phyloP scores from a whole-genome alignment of 352 stramenopile species.

The Phytophthora niederhauseri region DNA sequence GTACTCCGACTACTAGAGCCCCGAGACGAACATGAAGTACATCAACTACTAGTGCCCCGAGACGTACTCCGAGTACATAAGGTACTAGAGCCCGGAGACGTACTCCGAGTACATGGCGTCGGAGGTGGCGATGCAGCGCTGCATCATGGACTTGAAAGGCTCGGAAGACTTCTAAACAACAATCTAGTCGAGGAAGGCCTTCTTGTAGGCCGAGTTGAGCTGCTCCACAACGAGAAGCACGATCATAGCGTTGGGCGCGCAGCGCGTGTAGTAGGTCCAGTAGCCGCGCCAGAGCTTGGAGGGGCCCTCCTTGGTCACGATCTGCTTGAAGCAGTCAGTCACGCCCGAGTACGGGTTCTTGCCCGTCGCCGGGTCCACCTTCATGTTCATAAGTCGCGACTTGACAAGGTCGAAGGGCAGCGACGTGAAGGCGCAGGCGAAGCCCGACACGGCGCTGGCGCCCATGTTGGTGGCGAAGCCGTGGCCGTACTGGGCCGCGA shows the following conservation, averaged over 20 bases:
- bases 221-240: constrained; percentile 98
- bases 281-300: constrained; percentile 98
- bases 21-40: too few species aligned
- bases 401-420: constrained; percentile 99
- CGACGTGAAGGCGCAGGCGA: constrained; percentile 97
- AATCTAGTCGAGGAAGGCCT: constrained; percentile 58
- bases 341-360: constrained; percentile 96
- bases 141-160: neutral
- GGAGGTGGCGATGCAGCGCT: constrained; percentile 2
- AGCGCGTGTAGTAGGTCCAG: constrained; percentile 98
- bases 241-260: constrained; percentile 99
- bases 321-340: constrained; percentile 95
- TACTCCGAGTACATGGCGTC: too few species aligned
- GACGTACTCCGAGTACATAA: too few species aligned
- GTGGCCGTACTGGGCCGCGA: constrained; percentile 68
- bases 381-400: constrained; percentile 98
- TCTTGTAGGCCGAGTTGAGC: constrained; percentile 90
- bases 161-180: constrained; percentile 16
- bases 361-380: constrained; percentile 88
- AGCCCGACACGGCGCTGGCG: constrained; percentile 95
- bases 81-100: too few species aligned
- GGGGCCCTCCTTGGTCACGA: constrained; percentile 95
- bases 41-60: too few species aligned
- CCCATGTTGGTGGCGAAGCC: constrained; percentile 93
- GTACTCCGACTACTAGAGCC: too few species aligned